phyloP scores from a whole-genome alignment of 2,329 filamentous ascomycete species.

The Neofusicoccum parvum region DNA sequence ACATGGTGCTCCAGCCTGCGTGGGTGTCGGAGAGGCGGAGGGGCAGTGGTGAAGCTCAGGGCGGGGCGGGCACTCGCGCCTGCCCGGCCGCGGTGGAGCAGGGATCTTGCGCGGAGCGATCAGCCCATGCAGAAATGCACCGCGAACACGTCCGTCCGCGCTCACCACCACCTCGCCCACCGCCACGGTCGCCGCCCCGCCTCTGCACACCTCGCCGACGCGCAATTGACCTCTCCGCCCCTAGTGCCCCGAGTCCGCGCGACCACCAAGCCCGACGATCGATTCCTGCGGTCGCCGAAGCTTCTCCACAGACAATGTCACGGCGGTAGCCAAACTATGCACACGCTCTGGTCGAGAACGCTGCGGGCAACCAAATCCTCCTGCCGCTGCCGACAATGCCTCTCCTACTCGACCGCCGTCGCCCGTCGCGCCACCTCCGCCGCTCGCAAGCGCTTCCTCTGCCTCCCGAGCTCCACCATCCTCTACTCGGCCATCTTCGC shows the following conservation, averaged over 20 bases:
- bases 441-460: slow-evolving; percentile 54
- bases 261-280: not conserved
- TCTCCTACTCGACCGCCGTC: slow-evolving; percentile 52
- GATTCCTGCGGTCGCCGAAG: not conserved
- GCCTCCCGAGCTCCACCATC: slow-evolving; percentile 62
- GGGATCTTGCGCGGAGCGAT: slow-evolving; percentile 10
- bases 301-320: not conserved
- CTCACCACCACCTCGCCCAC: not conserved
- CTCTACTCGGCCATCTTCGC: slow-evolving; percentile 70
- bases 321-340: slow-evolving; percentile 55
- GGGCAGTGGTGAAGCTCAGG: slow-evolving; percentile 1
- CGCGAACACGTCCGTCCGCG: not conserved
- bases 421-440: slow-evolving; percentile 53
- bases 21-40: not conserved
- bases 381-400: slow-evolving; percentile 66
- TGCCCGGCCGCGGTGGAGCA: not conserved
- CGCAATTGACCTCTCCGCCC: not conserved
- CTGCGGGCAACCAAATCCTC: slow-evolving; percentile 58
- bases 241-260: not conserved
- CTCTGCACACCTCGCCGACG: not conserved
- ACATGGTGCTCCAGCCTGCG: slow-evolving; percentile 28
- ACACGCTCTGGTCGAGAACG: slow-evolving; percentile 67
- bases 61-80: slow-evolving; percentile 1
- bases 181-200: not conserved
- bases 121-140: slow-evolving; percentile 11